Base-by-base conservation (phyloP, 1,284 basidiomycete genomes). In the Puccinia novopanici region DNA sequence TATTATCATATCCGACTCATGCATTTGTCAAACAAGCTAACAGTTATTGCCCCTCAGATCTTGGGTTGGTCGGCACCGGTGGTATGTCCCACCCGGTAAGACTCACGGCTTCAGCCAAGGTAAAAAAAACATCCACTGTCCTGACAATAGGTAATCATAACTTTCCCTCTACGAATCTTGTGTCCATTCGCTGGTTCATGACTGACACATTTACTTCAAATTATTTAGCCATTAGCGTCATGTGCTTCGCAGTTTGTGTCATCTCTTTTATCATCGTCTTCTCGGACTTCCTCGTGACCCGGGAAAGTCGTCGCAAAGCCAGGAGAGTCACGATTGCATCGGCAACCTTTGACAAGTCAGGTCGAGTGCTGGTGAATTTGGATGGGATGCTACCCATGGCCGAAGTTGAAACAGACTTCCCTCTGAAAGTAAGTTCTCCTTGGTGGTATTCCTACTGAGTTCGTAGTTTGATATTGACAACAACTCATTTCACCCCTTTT, bases 301-400 rank as follows among this genome's bases (percentile, higher is more conserved):
- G 86, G 19, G 84, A 87, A 54, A 85, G 86, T 40, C 84, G 86
- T 54, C 83, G 85, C 65, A 87, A 86, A 81, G 86, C 87, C 30
- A 85, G 87, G 72, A 87, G 87, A 83, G 87, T 88, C 75, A 87
- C 88, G 79, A 85, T 88, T 81, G 87, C 87, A 81, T 86, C 86
- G 30, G 87, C 86, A 24, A 86, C 87, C 2, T 88, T 88, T 81
- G 87, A 88, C 84, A 87, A 86, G 82, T 84, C 85, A 54, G 88
- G 88, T 50, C 86, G 86, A 70, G 85, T 88, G 13, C 84, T 88
- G 24, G 88, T 88, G 82, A 87, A 87, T 82, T 84, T 86, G 71
- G 87, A 88, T 82, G 88, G 88, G 65, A 87, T 86, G 42, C 85
- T 88, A 70, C 88, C 88, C 13, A 86, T 88, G 85, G 86, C 87